A percentile compares a stretch with the other conserved stretches of the same genome.
phyloP scores from a whole-genome alignment of 129 eudicot genomes.

The Chrysanthemum lavandulifolium region DNA sequence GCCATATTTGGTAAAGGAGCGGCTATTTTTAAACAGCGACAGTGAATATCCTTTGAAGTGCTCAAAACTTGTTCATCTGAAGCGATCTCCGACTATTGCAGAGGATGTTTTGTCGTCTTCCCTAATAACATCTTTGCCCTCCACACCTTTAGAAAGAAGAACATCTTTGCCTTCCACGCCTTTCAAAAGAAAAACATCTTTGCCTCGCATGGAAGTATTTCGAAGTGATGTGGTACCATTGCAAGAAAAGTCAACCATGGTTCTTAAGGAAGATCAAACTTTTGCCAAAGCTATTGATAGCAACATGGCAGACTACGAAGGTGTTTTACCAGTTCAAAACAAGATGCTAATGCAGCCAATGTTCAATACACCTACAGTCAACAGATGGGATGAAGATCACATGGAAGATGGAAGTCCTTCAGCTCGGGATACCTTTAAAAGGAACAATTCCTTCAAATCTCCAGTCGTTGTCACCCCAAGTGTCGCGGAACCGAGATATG shows the following conservation, averaged over 20 bases:
- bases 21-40: slow-evolving; percentile 60
- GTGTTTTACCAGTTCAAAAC: slow-evolving; percentile 36
- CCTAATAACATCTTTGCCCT: slow-evolving; percentile 27
- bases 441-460: slow-evolving; percentile 28
- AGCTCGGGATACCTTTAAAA: slow-evolving; percentile 28
- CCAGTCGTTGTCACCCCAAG: slow-evolving; percentile 27
- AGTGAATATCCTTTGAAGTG: slow-evolving; percentile 65
- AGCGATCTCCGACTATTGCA: slow-evolving; percentile 54
- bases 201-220: too few species aligned
- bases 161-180: too few species aligned
- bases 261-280: slow-evolving; percentile 10
- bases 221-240: background rate
- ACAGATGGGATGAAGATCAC: slow-evolving; percentile 23
- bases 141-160: background rate
- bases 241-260: slow-evolving; percentile 29
- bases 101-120: slow-evolving; percentile 60
- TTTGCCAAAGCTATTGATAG: slow-evolving; percentile 31
- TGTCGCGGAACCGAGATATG: slow-evolving; percentile 32
- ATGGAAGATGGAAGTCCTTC: slow-evolving; percentile 30
- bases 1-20: slow-evolving; percentile 95
- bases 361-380: slow-evolving; percentile 20
- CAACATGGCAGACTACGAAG: slow-evolving; percentile 41
- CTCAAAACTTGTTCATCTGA: slow-evolving; percentile 74
- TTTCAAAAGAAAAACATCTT: too few species aligned
- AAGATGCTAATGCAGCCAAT: slow-evolving; percentile 34